Conservation (phyloP, 768 basidiomycete genomes). For the Cystobasidium ongulense region DNA sequence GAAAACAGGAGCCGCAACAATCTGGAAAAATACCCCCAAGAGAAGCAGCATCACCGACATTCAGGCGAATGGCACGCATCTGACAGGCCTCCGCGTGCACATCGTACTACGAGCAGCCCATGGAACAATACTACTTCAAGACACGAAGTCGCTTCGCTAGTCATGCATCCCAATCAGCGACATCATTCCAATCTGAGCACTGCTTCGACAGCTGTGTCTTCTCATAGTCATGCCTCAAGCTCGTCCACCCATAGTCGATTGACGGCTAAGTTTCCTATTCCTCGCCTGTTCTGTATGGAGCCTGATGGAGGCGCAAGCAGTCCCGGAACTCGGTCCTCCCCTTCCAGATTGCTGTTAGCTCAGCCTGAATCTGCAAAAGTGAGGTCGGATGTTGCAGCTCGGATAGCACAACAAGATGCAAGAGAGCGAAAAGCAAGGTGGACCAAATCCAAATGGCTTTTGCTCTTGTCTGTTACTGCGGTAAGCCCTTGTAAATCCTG, state of each 20-base stretch:
- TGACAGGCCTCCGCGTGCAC: too few species aligned
- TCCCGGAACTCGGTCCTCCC: not conserved
- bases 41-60: too few species aligned
- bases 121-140: too few species aligned
- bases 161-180: too few species aligned
- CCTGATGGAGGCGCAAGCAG: not conserved
- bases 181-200: too few species aligned
- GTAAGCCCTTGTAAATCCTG: conserved; percentile 43
- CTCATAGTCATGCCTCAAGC: too few species aligned
- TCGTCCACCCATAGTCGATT: not conserved
- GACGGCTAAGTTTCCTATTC: not conserved
- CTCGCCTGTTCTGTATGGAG: not conserved
- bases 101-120: too few species aligned
- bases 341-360: not conserved
- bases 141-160: too few species aligned
- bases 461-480: conserved; percentile 54
- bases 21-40: too few species aligned
- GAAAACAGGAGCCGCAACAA: too few species aligned
- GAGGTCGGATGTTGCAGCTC: not conserved
- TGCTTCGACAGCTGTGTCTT: too few species aligned
- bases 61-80: too few species aligned
- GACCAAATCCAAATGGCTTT: conserved; percentile 59
- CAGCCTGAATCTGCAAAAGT: not conserved
- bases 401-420: not conserved
- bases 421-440: conserved; percentile 50